These are phyloP conservation scores for Suhomyces faveliae DNA, from an alignment of 805 yeast species.

Conservation along the genomic window DNA sequence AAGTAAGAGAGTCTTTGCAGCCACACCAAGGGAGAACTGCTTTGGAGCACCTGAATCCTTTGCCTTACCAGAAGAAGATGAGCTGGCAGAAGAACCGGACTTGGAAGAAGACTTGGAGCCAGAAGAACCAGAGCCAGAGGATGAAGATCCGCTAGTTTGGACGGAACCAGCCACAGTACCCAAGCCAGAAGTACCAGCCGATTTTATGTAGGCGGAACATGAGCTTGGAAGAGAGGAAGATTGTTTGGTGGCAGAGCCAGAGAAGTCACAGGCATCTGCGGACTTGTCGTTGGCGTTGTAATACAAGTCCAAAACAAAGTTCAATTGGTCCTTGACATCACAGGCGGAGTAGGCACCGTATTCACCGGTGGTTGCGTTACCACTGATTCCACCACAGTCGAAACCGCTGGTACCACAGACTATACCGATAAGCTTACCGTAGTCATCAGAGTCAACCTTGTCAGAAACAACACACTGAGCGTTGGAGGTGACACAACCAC, in stretches of 20 bases:
- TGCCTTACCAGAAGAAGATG: constrained; percentile 17
- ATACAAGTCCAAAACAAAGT: constrained; percentile 40
- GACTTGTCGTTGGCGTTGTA: constrained; percentile 28
- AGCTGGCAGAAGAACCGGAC: constrained; percentile 10
- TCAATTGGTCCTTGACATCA: constrained; percentile 33
- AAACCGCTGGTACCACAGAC: constrained; percentile 27
- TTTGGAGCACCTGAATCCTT: constrained; percentile 20
- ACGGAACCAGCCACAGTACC: constrained; percentile 48
- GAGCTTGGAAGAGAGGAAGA: constrained; percentile 50
- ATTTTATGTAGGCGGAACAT: constrained; percentile 55
- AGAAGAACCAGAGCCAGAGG: constrained; percentile 14
- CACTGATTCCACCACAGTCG: constrained; percentile 38
- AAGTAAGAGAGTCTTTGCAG: constrained; percentile 21
- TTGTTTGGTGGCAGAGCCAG: constrained; percentile 41
- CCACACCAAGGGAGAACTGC: constrained; percentile 14
- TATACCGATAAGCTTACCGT: constrained; percentile 31
- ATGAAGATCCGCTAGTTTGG: constrained; percentile 28
- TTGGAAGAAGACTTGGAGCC: constrained; percentile 4
- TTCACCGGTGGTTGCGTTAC: constrained; percentile 38
- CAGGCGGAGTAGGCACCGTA: constrained; percentile 45
- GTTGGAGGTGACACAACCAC: constrained; percentile 36
- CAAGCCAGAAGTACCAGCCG: constrained; percentile 71
- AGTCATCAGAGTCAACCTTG: constrained; percentile 30
- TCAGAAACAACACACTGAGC: constrained; percentile 35
- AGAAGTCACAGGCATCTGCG: constrained; percentile 36